Evolutionary conservation across 2,329 filamentous ascomycete genomes (phyloP).

Genomic region (Venturia asperata): DNA sequence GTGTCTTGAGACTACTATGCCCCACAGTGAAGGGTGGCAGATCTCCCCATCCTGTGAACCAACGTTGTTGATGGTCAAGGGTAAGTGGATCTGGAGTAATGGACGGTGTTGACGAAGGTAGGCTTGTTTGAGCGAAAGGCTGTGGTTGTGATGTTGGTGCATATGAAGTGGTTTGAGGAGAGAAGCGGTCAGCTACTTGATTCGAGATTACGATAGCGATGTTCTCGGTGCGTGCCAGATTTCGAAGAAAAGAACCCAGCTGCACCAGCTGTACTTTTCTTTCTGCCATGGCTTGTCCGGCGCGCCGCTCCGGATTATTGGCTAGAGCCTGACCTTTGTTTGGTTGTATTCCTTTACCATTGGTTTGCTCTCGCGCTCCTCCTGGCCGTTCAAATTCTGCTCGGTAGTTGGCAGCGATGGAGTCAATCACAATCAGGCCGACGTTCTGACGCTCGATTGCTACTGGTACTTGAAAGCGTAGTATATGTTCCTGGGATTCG

Average conservation of each 20-base stretch:
- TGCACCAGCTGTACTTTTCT: slow-evolving; percentile 70
- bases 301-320: not conserved
- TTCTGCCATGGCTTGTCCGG: slow-evolving; percentile 51
- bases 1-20: slow-evolving; percentile 58
- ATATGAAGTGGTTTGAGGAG: slow-evolving; percentile 22
- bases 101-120: slow-evolving; percentile 25
- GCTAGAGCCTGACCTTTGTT: not conserved
- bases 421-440: slow-evolving; percentile 81
- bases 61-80: slow-evolving; percentile 84
- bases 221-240: slow-evolving; percentile 64
- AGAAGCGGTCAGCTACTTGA: slow-evolving; percentile 86
- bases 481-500: slow-evolving; percentile 90
- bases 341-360: not conserved
- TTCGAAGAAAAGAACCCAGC: slow-evolving; percentile 66
- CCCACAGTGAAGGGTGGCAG: slow-evolving; percentile 29
- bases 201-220: slow-evolving; percentile 89
- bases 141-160: slow-evolving; percentile 18
- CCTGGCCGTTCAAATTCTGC: slow-evolving; percentile 68
- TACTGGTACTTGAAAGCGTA: slow-evolving; percentile 86
- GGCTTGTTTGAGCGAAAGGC: slow-evolving; percentile 21
- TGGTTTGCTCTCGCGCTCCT: slow-evolving; percentile 34
- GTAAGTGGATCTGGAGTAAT: slow-evolving; percentile 52
- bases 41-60: slow-evolving; percentile 95
- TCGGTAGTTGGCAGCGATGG: slow-evolving; percentile 90
- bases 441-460: slow-evolving; percentile 68